Conservation (phyloP, 257 asterid species). For the Solanum boliviense region DNA sequence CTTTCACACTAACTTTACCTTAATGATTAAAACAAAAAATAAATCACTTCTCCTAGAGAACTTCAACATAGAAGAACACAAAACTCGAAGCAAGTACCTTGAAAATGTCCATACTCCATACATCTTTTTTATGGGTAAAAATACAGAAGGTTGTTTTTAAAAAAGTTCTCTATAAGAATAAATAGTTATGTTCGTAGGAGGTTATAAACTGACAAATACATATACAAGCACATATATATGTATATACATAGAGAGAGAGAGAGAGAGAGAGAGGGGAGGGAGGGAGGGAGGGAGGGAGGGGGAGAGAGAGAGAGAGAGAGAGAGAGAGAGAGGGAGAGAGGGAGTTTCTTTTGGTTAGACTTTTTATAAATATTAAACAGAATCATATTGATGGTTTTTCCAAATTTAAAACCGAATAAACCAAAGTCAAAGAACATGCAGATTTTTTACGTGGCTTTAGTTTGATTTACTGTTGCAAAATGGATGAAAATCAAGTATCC, state of each 20-base stretch:
- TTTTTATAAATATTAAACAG: neutral
- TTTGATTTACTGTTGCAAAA: neutral
- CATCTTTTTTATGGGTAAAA: neutral
- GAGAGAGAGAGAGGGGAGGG: fast-evolving
- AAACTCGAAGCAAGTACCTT: neutral
- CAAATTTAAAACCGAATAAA: neutral
- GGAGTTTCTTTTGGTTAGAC: neutral
- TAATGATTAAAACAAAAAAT: neutral
- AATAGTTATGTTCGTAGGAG: neutral
- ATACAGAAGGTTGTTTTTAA: neutral
- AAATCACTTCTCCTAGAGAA: neutral
- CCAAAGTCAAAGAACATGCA: neutral
- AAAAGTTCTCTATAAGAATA: neutral
- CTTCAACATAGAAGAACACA: neutral
- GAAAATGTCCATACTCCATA: neutral
- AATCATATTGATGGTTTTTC: neutral
- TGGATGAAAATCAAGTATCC: neutral
- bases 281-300: neutral
- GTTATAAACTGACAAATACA: neutral
- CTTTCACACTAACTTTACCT: neutral
- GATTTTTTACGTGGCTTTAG: neutral
- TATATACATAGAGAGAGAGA: neutral
- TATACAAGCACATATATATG: neutral
- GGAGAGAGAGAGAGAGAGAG: neutral
- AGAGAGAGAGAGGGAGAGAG: neutral